Conservation (phyloP, 768 basidiomycete genomes). For the Psilocybe azurescens region DNA sequence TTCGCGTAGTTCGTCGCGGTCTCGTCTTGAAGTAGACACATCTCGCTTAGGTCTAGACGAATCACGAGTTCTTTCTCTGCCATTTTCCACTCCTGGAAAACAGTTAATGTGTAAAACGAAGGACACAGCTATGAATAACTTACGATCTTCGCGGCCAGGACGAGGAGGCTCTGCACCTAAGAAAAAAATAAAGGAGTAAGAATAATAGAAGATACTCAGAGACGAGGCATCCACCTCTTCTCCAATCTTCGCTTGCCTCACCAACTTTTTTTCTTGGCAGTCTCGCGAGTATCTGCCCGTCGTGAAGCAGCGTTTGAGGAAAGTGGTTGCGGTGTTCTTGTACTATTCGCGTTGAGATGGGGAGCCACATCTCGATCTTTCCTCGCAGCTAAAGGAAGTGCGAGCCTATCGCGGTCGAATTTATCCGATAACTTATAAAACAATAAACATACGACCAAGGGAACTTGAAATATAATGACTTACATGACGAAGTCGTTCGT, state of each 20-base stretch:
- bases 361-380: conserved; percentile 73
- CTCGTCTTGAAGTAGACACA: conserved; percentile 43
- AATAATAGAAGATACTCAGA: conserved; percentile 16
- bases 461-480: conserved; percentile 30
- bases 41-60: conserved; percentile 41
- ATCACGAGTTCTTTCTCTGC: conserved; percentile 67
- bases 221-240: conserved; percentile 63
- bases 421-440: conserved; percentile 77
- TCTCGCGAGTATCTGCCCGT: conserved; percentile 62
- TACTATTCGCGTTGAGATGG: conserved; percentile 53
- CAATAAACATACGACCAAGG: conserved; percentile 12
- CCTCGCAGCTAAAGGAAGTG: conserved; percentile 55
- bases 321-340: conserved; percentile 43
- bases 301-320: conserved; percentile 48
- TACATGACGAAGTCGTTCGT: conserved; percentile 79
- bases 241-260: conserved; percentile 84
- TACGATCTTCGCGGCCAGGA: conserved; percentile 67
- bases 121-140: conserved; percentile 20
- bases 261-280: conserved; percentile 71
- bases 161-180: conserved; percentile 56
- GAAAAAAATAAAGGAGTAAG: conserved; percentile 19
- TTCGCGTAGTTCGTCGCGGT: conserved; percentile 49
- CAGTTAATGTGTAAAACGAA: conserved; percentile 7
- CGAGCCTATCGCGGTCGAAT: conserved; percentile 82
- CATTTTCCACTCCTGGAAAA: conserved; percentile 52